Percentiles rank a stretch among this genome's conserved stretches.
These are phyloP conservation scores for Macadamia tetraphylla DNA, from an alignment of 164 flowering plant species.

Conservation along the genomic window DNA sequence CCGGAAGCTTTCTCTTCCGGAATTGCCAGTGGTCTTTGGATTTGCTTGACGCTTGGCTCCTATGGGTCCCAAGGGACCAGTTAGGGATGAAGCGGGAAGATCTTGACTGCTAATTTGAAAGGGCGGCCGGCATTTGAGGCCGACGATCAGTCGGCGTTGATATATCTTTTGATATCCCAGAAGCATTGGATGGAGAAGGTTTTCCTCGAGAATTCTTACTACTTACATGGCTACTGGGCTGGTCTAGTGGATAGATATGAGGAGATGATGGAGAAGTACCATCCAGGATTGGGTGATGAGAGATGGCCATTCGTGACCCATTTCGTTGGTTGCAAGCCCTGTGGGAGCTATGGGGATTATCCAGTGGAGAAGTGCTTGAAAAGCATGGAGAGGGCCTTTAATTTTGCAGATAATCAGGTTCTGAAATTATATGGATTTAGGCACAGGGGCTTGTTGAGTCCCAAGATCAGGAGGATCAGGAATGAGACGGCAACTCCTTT, in stretches of 20 bases:
- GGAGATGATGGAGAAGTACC: constrained; percentile 85
- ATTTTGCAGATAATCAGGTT: constrained; percentile 94
- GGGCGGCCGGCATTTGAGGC: constrained; percentile 58
- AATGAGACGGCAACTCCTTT: constrained; percentile 69
- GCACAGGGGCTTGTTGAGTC: constrained; percentile 74
- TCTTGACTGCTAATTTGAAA: constrained; percentile 45
- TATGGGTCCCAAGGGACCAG: constrained; percentile 60
- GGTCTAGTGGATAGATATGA: constrained; percentile 82
- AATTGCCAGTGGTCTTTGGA: constrained; percentile 65
- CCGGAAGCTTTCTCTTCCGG: constrained; percentile 57
- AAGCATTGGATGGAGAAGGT: constrained; percentile 51
- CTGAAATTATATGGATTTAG: constrained; percentile 78
- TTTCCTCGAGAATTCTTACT: constrained; percentile 60
- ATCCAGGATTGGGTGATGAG: constrained; percentile 88
- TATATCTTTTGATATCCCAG: constrained; percentile 40
- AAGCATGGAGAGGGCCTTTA: constrained; percentile 91
- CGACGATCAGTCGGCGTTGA: constrained; percentile 63
- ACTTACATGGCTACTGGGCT: constrained; percentile 83
- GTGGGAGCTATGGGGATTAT: constrained; percentile 91
- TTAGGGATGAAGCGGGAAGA: constrained; percentile 46
- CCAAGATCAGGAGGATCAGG: constrained; percentile 76
- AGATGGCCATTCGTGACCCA: constrained; percentile 98
- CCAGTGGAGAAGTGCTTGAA: constrained; percentile 77
- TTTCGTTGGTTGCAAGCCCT: constrained; percentile 95
- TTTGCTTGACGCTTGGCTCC: constrained; percentile 73